Base-by-base conservation (phyloP, 1,139 yeast species). In the Blastobotrys persicus region DNA sequence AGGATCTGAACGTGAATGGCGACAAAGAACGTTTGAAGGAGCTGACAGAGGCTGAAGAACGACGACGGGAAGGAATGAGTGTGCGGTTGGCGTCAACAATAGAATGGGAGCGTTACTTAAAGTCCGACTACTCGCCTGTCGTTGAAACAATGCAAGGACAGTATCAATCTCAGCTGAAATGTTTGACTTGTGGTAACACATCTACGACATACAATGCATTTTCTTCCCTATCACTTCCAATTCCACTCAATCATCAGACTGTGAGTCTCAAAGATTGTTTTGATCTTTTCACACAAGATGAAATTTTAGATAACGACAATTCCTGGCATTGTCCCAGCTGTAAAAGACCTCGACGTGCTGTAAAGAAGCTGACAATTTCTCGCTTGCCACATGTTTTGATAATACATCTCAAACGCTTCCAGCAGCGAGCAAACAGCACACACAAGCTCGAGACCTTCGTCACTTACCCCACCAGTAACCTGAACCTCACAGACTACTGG, bases 81-180 rank as follows among this genome's bases (percentile, higher is more conserved):
- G 77, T 89, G 4, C 76, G 97, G 53, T 75, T 87, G 37, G 98
- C 97, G 0, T 85, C 96, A 0, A 82, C 95, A 0, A 84, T 89
- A 46, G 98, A 92, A 66, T 92, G 98, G 98, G 96, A 88, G 63
- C 75, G 96, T 53, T 89, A 88, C 64, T 72, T 88, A 49, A 85
- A 85, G 51, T 79, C 91, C 26, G 92, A 92, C 65, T 85, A 86
- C 59, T 89, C 97, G 33, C 78, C 86, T 1, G 78, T 92, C 26
- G 95, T 88, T 2, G 95, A 88, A 61, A 79, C 83, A 49, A 88
- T 88, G 62, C 96, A 89, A 66, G 97, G 97, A 1, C 97, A 92
- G 68, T 86, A 86, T 61, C 78, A 88, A 46, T 87, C 96, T 7
- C 85, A 81, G 52, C 72, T 92, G 59, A 78, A 76, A 61, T 92